phyloP scores from a whole-genome alignment of 2,329 filamentous ascomycete genomes.

The Ophiosphaerella herpotricha region DNA sequence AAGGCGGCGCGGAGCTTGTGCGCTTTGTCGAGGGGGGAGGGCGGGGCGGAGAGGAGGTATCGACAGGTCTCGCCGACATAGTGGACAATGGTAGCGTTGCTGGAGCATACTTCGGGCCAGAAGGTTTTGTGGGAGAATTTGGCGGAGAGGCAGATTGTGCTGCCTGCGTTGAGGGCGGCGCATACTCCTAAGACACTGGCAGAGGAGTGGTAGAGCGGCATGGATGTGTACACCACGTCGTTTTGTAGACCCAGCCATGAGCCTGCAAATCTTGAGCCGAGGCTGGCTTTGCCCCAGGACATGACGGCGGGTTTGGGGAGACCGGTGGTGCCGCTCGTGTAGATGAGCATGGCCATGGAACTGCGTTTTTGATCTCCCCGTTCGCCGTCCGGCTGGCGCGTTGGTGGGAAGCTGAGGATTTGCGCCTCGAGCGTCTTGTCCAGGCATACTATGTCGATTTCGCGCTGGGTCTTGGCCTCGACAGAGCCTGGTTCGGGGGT shows the following conservation, averaged over 20 bases:
- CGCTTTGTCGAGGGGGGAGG: constrained; percentile 34
- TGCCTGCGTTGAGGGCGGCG: constrained; percentile 30
- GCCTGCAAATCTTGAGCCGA: constrained; percentile 21
- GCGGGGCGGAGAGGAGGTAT: constrained; percentile 44
- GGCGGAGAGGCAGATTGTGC: constrained; percentile 33
- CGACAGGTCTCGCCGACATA: constrained; percentile 49
- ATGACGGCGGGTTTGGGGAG: constrained; percentile 44
- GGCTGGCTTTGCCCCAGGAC: constrained; percentile 31
- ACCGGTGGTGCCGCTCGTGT: constrained; percentile 46
- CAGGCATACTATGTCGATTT: constrained; percentile 40
- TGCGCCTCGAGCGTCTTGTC: constrained; percentile 29
- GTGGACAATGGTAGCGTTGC: constrained; percentile 45
- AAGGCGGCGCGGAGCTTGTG: constrained; percentile 41
- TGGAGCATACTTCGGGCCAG: constrained; percentile 43
- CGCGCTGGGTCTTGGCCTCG: constrained; percentile 17
- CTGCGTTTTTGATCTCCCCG: constrained; percentile 28
- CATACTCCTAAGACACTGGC: constrained; percentile 38
- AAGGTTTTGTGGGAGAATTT: constrained; percentile 46
- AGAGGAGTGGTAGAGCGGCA: constrained; percentile 46
- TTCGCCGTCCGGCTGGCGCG: constrained; percentile 34
- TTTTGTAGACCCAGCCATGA: constrained; percentile 33
- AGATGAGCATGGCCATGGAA: constrained; percentile 45
- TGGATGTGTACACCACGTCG: constrained; percentile 44
- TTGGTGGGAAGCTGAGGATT: constrained; percentile 34
- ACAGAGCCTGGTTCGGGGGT: constrained; percentile 10